phyloP scores from a whole-genome alignment of 495 filamentous ascomycete genomes.

The Cercophora sp. region DNA sequence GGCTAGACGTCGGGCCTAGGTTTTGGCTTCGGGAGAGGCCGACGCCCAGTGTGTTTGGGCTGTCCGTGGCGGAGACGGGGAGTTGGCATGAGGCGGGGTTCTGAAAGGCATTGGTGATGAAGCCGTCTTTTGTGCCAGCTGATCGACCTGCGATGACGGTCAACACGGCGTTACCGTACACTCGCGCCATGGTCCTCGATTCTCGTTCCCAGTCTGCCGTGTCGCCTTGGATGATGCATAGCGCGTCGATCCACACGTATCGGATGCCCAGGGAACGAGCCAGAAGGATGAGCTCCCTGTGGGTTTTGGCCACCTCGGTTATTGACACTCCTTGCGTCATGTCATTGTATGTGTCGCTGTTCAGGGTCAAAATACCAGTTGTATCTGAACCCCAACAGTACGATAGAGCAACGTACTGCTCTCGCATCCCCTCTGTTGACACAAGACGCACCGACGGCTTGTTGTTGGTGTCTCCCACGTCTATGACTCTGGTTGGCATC shows the following conservation, averaged over 20 bases:
- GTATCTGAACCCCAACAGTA: constrained; percentile 13
- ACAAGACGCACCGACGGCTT: background rate
- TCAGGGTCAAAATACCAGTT: constrained; percentile 1
- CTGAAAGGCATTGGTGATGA: constrained; percentile 5
- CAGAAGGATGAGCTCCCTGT: constrained; percentile 1
- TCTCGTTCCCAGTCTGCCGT: constrained; percentile 5
- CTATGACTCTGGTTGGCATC: constrained; percentile 11
- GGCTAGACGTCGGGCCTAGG: constrained; percentile 1
- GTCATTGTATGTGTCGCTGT: background rate
- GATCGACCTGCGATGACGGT: constrained; percentile 10
- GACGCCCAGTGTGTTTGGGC: background rate
- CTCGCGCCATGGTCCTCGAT: constrained; percentile 5
- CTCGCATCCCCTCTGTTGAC: constrained; percentile 1
- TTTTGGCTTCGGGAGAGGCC: background rate
- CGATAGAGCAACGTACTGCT: constrained; percentile 9
- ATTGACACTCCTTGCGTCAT: background rate
- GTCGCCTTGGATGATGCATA: constrained; percentile 27
- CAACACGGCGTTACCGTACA: constrained; percentile 2
- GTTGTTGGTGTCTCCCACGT: background rate
- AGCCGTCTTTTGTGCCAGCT: constrained; percentile 9
- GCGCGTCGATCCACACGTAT: constrained; percentile 28
- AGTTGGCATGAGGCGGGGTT: background rate
- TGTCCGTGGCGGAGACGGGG: background rate
- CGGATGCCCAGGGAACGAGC: constrained; percentile 3
- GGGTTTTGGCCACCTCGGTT: constrained; percentile 1